phyloP scores from a whole-genome alignment of 2,329 filamentous ascomycete genomes.

The Emmonsiellopsis sp. region DNA sequence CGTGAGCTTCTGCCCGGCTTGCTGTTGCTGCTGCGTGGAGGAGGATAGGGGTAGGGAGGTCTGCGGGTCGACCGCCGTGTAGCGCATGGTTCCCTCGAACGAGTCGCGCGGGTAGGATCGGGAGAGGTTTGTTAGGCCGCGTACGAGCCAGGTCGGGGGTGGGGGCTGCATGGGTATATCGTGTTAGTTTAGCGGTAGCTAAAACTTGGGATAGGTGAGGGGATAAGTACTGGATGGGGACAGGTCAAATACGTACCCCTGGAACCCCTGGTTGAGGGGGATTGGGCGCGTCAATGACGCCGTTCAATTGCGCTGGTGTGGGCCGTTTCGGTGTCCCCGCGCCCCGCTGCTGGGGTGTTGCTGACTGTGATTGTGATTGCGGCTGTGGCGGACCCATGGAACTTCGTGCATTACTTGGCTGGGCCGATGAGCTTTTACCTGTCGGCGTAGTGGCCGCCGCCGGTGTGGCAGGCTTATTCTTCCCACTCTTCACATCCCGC shows the following conservation, averaged over 20 bases:
- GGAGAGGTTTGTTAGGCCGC: slow-evolving; percentile 63
- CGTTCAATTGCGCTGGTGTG: slow-evolving; percentile 28
- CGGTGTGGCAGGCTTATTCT: slow-evolving; percentile 36
- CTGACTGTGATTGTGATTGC: slow-evolving; percentile 4
- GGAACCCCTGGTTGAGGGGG: slow-evolving; percentile 33
- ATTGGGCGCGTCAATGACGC: slow-evolving; percentile 37
- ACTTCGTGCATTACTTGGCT: slow-evolving; percentile 23
- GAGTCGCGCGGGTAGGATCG: slow-evolving; percentile 64
- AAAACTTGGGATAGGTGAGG: too few species aligned
- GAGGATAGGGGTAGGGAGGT: slow-evolving; percentile 52
- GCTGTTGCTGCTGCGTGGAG: slow-evolving; percentile 40
- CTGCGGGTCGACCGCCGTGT: slow-evolving; percentile 65
- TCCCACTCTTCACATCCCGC: slow-evolving; percentile 42
- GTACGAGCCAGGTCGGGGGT: slow-evolving; percentile 74
- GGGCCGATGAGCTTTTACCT: slow-evolving; percentile 26
- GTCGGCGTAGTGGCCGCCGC: slow-evolving; percentile 13
- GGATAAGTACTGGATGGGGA: too few species aligned
- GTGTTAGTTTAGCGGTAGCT: too few species aligned
- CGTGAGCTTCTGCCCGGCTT: slow-evolving; percentile 54
- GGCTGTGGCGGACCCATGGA: slow-evolving; percentile 19
- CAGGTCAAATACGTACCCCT: slow-evolving; percentile 30
- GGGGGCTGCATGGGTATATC: slow-evolving; percentile 50
- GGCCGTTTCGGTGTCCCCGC: slow-evolving; percentile 18
- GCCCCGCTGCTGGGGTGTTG: too few species aligned
- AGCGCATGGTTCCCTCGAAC: slow-evolving; percentile 88